Percentiles rank a stretch among this genome's conserved stretches.
phyloP scores from a whole-genome alignment of 345 rosid species.

The Durio zibethinus region DNA sequence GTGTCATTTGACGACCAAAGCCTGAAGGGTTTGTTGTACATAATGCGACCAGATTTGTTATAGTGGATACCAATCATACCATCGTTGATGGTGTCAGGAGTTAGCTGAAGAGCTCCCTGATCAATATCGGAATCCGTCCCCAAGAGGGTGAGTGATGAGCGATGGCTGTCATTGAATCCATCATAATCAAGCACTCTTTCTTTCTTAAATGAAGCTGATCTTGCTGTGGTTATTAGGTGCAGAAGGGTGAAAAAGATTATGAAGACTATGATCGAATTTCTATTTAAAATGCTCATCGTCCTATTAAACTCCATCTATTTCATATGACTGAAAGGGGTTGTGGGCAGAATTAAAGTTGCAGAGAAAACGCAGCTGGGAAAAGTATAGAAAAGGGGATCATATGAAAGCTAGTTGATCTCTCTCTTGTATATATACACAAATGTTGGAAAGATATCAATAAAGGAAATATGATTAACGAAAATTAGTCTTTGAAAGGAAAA shows the following conservation, averaged over 20 bases:
- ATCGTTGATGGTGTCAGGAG: slow-evolving; percentile 22
- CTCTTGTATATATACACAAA: not conserved
- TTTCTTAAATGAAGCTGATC: not conserved
- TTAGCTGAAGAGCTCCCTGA: slow-evolving; percentile 29
- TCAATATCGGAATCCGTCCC: not conserved
- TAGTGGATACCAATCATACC: not conserved
- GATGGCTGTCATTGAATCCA: not conserved
- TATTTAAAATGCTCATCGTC: not conserved
- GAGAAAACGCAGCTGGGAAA: not conserved
- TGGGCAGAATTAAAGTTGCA: not conserved
- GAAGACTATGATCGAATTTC: not conserved
- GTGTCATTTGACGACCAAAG: slow-evolving; percentile 12
- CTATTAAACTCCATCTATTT: not conserved
- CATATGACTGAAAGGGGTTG: not conserved
- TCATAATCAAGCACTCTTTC: not conserved
- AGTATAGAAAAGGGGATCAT: not conserved
- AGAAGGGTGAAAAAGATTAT: not conserved
- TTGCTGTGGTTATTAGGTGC: not conserved
- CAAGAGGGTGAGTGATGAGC: not conserved
- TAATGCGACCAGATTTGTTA: slow-evolving; percentile 35
- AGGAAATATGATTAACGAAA: not conserved
- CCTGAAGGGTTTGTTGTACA: slow-evolving; percentile 28
- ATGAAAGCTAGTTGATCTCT: not conserved
- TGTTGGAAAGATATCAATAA: not conserved
- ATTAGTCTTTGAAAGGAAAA: not conserved